A percentile compares a stretch with the other conserved stretches of the same genome.
phyloP scores from a whole-genome alignment of 345 rosid species.

The Brassica carinata region DNA sequence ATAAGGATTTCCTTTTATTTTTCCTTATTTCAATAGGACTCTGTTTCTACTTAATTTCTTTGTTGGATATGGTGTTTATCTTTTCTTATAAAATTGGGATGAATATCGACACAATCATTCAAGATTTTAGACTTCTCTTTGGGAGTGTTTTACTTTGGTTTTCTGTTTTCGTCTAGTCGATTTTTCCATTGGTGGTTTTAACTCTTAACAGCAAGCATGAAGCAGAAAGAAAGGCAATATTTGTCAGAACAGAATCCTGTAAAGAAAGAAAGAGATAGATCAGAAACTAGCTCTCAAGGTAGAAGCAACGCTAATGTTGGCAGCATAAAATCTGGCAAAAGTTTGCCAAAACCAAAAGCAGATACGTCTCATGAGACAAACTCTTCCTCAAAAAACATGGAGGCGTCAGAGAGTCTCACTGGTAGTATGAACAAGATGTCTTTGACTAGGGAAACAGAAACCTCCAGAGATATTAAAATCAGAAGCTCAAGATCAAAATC shows the following conservation, averaged over 20 bases:
- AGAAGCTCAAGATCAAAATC: conserved; percentile 44
- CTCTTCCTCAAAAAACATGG: no score
- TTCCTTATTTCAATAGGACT: not conserved
- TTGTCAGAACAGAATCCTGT: conserved; percentile 24
- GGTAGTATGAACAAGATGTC: conserved; percentile 42
- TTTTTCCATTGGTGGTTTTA: not conserved
- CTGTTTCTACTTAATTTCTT: not conserved
- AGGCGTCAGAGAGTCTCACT: conserved; percentile 30
- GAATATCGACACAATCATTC: no score
- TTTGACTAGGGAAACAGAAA: conserved; percentile 47
- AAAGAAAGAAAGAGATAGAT: conserved; percentile 32
- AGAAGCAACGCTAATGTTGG: conserved; percentile 12
- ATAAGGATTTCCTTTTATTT: not conserved
- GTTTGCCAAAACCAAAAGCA: conserved; percentile 41
- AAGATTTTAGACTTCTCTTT: no score
- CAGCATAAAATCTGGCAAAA: conserved; percentile 27
- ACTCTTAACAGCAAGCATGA: conserved; percentile 17
- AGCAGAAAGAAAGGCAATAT: conserved; percentile 44
- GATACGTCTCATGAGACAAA: no score
- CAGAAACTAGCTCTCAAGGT: conserved; percentile 41
- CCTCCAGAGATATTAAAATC: conserved; percentile 27
- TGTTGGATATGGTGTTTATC: not conserved
- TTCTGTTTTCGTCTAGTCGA: not conserved
- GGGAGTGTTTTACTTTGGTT: not conserved
- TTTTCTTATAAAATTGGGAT: no score